phyloP scores from a whole-genome alignment of 176 grass and related monocot genomes.

The Alloteropsis semialata region DNA sequence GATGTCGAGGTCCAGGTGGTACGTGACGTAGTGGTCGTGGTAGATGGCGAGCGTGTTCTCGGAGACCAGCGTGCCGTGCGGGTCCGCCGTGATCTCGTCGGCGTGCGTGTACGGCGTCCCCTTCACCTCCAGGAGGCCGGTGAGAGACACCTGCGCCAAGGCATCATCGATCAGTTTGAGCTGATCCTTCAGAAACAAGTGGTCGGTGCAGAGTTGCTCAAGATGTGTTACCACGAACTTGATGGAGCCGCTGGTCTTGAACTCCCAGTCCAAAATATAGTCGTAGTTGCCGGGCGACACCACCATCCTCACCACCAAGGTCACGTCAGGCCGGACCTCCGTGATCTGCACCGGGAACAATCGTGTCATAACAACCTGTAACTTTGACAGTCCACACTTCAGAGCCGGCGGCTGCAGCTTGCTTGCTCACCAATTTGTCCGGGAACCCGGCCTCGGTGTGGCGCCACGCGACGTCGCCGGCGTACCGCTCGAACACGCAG shows the following conservation, averaged over 20 bases:
- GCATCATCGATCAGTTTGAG: neutral
- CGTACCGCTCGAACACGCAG: constrained; percentile 77
- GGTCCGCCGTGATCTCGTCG: constrained; percentile 48
- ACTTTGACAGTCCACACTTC: neutral
- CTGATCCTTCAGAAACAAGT: neutral
- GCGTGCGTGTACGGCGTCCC: constrained; percentile 52
- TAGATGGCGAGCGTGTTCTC: constrained; percentile 72
- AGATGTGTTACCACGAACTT: constrained; percentile 39
- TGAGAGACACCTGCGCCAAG: constrained; percentile 53
- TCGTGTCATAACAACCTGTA: neutral
- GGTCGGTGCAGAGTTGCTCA: neutral
- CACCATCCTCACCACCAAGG: constrained; percentile 77
- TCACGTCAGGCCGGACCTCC: constrained; percentile 74
- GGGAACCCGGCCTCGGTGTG: constrained; percentile 72
- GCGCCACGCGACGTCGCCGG: constrained; percentile 68
- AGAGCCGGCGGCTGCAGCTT: neutral
- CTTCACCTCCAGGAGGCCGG: constrained; percentile 64
- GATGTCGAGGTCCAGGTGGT: constrained; percentile 68
- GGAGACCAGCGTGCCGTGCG: constrained; percentile 65
- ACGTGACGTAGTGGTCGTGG: constrained; percentile 83
- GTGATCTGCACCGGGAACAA: constrained; percentile 43
- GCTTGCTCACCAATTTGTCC: constrained; percentile 37
- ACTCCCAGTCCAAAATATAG: constrained; percentile 88
- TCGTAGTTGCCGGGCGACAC: constrained; percentile 73
- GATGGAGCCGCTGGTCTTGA: constrained; percentile 76